Evolutionary conservation across 208 protist genomes (phyloP).

Genomic region (Acanthamoeba triangularis): DNA sequence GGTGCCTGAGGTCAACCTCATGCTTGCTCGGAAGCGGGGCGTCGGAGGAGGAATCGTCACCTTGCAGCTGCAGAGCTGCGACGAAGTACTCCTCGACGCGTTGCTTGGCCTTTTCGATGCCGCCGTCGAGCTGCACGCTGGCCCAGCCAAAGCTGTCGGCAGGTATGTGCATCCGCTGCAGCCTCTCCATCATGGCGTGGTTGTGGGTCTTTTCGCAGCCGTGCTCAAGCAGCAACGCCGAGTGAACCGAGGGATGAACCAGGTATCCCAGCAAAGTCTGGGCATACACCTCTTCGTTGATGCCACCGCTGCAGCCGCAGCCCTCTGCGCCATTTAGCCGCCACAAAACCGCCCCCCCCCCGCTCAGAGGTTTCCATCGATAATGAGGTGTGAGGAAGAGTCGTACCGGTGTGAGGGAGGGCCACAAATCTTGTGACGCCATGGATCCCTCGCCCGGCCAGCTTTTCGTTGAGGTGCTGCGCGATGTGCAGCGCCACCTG

Average conservation of each 20-base stretch:
- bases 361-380: too few relatives aligned
- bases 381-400: too few relatives aligned
- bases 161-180: background rate
- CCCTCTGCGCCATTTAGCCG: conserved; percentile 22
- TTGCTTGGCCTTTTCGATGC: conserved; percentile 18
- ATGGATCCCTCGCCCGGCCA: background rate
- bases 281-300: conserved; percentile 38
- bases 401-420: conserved; percentile 73
- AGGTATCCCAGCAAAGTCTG: conserved; percentile 78
- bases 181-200: conserved; percentile 63
- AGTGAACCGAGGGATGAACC: conserved; percentile 22
- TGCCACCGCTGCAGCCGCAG: conserved; percentile 66
- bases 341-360: background rate
- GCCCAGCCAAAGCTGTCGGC: background rate
- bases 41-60: background rate
- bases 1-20: background rate
- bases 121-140: conserved; percentile 58
- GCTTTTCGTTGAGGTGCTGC: background rate
- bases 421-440: conserved; percentile 50
- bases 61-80: background rate
- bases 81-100: conserved; percentile 54
- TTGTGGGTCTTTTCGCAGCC: conserved; percentile 87
- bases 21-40: background rate
- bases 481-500: conserved; percentile 70
- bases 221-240: conserved; percentile 83